Base-by-base conservation (phyloP, 257 asterid genomes). In the Fraxinus americana region DNA sequence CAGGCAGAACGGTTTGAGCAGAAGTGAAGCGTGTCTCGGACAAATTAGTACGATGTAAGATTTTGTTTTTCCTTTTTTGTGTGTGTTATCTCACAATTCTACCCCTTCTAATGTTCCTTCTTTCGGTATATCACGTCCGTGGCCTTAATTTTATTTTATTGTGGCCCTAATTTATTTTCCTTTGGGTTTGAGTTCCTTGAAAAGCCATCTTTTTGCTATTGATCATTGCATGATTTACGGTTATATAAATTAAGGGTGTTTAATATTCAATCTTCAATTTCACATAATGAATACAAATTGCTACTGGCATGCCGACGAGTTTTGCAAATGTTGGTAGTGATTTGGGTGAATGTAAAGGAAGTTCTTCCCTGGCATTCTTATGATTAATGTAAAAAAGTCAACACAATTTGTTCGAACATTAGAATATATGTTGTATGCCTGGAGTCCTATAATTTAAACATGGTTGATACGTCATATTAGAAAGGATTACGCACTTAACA, bases 1-100 rank as follows among this genome's bases (percentile, higher is more conserved):
- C 86, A 83, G 77, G 85, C 43, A 57, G 50, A 32, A 77, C 81
- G 43, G 77, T 52, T 71, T 82, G 76, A 78, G 39, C 79, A 35
- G 7, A 35, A 35, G 39, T 6, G 39, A 35, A 63, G 72, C 75
- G 91, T 95, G 99, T 86, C 99, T 82, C 99, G 93, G 75, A 95
- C 98, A 72, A 95, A 95, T 89, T 95, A 98, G 99, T 97, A 95
- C 86, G 98, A 98, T 59, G 99, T 91, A 77, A 91, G 89, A 35
- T 35, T 35, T 30, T 30, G 3, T 30, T 30, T 30, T 30, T 30
- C 7, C 32, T 30, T 30, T 30, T 5, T 5, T 35, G 10, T 67
- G 19, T 45, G 27, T 66, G 66, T 78, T 13, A 74, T 63, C 29
- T 17, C 7, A 21, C 4, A 74, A 67, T 41, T 59, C 41, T 10